Evolutionary conservation across 2,329 filamentous ascomycete genomes (phyloP).

Genomic region (Paramyrothecium sp.): DNA sequence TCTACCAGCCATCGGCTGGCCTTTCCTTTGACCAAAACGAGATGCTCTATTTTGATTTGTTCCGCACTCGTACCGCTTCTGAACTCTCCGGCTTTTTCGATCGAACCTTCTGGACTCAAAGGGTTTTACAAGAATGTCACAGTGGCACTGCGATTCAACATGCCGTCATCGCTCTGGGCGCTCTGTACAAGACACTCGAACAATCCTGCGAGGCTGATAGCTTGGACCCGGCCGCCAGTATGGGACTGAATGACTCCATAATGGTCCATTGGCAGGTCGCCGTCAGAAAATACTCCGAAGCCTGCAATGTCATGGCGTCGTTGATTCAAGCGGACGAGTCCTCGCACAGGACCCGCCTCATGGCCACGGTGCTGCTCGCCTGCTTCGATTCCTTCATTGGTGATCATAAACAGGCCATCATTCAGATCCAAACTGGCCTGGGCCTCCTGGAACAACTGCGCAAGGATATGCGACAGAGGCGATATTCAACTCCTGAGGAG

Average conservation of each 20-base stretch:
- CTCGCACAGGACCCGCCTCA: constrained; percentile 55
- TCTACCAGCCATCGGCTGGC: constrained; percentile 41
- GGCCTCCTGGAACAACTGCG: constrained; percentile 52
- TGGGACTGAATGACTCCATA: constrained; percentile 30
- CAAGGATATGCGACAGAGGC: constrained; percentile 20
- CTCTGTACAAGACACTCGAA: constrained; percentile 66
- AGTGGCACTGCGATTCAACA: constrained; percentile 60
- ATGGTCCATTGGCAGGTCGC: constrained; percentile 58
- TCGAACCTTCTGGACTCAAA: constrained; percentile 62
- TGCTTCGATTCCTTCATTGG: constrained; percentile 68
- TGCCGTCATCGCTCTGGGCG: constrained; percentile 64
- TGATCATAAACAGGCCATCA: constrained; percentile 60
- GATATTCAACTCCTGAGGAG: constrained; percentile 27
- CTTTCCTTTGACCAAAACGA: constrained; percentile 52
- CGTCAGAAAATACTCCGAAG: constrained; percentile 57
- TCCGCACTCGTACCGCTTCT: constrained; percentile 58
- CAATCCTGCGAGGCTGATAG: constrained; percentile 49
- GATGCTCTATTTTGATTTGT: constrained; percentile 60
- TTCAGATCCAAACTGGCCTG: constrained; percentile 60
- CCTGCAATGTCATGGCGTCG: constrained; percentile 48
- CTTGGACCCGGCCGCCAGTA: constrained; percentile 10
- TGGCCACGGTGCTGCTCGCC: constrained; percentile 64
- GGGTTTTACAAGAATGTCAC: constrained; percentile 63
- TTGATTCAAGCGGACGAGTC: constrained; percentile 40
- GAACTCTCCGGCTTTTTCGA: constrained; percentile 68